Percentiles rank a stretch among this genome's conserved stretches.
Conservation (phyloP, 2,329 filamentous ascomycete species). For the Botryotinia globosa region DNA sequence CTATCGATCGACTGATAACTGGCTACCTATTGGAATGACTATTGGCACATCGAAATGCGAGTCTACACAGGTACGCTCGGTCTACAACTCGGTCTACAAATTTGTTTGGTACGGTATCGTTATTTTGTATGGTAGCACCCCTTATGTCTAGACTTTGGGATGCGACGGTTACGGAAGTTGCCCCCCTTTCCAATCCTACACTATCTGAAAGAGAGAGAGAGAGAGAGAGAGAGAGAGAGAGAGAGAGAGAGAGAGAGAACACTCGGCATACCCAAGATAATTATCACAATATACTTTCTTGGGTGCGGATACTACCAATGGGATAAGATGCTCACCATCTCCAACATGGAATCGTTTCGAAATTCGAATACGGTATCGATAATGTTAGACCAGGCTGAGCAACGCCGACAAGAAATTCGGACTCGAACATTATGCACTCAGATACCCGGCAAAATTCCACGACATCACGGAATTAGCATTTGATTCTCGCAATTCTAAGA, state of each 20-base stretch:
- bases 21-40: slow-evolving; percentile 15
- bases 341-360: slow-evolving; percentile 16
- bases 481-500: slow-evolving; percentile 21
- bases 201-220: background rate
- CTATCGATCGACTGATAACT: slow-evolving; percentile 16
- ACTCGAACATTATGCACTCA: slow-evolving; percentile 26
- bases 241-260: background rate
- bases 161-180: slow-evolving; percentile 6
- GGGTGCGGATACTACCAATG: slow-evolving; percentile 12
- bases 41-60: slow-evolving; percentile 10
- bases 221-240: too few relatives aligned
- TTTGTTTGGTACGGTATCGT: slow-evolving; percentile 14
- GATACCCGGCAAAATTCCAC: slow-evolving; percentile 32
- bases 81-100: slow-evolving; percentile 2
- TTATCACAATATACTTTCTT: slow-evolving; percentile 15
- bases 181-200: slow-evolving; percentile 10
- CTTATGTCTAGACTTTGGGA: slow-evolving; percentile 6
- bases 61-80: slow-evolving; percentile 14
- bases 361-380: slow-evolving; percentile 13
- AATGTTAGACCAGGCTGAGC: slow-evolving; percentile 20
- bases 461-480: slow-evolving; percentile 21
- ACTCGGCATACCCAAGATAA: slow-evolving; percentile 16
- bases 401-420: slow-evolving; percentile 15
- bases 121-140: slow-evolving; percentile 9
- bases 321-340: slow-evolving; percentile 7